These are phyloP conservation scores for Tolypocladium tundrense DNA, from an alignment of 2,329 filamentous ascomycete species.

Conservation along the genomic window DNA sequence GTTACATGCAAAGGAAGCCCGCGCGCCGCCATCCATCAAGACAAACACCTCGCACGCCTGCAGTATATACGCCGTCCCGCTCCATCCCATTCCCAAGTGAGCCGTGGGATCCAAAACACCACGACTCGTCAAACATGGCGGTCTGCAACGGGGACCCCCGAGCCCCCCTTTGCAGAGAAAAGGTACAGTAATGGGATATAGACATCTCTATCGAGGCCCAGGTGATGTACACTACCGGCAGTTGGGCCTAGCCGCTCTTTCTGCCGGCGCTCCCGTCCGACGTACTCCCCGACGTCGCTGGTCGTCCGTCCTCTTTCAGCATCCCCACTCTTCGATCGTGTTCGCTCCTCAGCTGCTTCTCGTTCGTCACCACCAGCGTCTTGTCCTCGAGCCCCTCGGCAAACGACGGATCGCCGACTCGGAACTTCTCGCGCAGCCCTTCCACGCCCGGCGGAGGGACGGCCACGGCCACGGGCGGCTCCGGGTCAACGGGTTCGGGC, in stretches of 20 bases:
- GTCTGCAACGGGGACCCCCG: background rate
- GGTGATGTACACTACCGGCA: background rate
- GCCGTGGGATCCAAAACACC: background rate
- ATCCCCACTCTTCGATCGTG: conserved; percentile 17
- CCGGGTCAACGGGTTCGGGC: conserved; percentile 18
- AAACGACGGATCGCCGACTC: conserved; percentile 22
- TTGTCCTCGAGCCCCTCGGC: conserved; percentile 25
- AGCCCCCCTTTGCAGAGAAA: background rate
- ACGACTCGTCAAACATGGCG: background rate
- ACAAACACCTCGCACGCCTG: background rate
- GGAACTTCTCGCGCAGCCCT: conserved; percentile 29
- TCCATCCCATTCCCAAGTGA: background rate
- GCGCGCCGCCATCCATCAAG: background rate
- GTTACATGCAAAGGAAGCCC: background rate
- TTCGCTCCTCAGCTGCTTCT: conserved; percentile 24
- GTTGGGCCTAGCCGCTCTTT: background rate
- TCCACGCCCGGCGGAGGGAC: conserved; percentile 9
- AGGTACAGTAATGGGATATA: background rate
- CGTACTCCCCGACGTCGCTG: background rate
- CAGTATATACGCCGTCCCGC: background rate
- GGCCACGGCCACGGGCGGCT: background rate
- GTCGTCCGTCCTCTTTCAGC: conserved; percentile 9
- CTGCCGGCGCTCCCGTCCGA: background rate
- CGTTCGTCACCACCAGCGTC: conserved; percentile 21
- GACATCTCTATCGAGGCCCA: background rate